Base-by-base conservation (phyloP, 192 early-diverging fungal genomes). In the Coemansia sp. region DNA sequence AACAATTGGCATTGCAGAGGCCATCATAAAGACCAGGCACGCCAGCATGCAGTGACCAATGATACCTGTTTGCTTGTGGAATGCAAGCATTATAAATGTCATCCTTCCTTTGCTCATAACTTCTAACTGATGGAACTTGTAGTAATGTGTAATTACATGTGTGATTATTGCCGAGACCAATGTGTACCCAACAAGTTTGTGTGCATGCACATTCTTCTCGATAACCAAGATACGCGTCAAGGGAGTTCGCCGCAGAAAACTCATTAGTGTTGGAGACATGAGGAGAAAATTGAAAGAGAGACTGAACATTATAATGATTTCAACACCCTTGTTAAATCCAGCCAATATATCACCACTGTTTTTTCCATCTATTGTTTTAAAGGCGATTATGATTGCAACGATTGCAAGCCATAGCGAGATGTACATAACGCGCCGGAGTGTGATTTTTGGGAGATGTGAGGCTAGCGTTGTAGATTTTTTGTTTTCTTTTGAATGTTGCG, bases 131-230 rank as follows among this genome's bases (percentile, higher is more conserved):
- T 82, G 64, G 62, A 87, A 91, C 61, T 87, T 89, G 68, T 85
- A 80, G 71, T 88, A 92, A 64, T 89, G 88, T 2, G 79, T 80
- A 1, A 84, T 65, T 8, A 66, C 64, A 71, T 94, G 92, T 0
- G 87, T 78, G 22, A 78, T 61, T 4, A 81, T 71, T 69, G 86
- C 89, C 18, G 89, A 78, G 1, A 86, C 78, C 37, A 91, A 79
- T 7, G 80, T 81, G 64, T 84, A 90, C 8, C 83, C 85, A 15
- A 88, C 85, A 37, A 82, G 45, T 61, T 91, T 91, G 77, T 93
- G 90, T 27, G 91, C 88, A 27, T 86, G 81, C 19, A 86, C 83
- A 69, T 87, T 86, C 71, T 91, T 88, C 66, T 92, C 90, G 57
- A 93, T 88, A 3, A 85, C 83, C 4, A 94, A 64, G 27, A 83